These are phyloP conservation scores for Monilinia laxa DNA, from an alignment of 2,329 filamentous ascomycete species.

Conservation along the genomic window DNA sequence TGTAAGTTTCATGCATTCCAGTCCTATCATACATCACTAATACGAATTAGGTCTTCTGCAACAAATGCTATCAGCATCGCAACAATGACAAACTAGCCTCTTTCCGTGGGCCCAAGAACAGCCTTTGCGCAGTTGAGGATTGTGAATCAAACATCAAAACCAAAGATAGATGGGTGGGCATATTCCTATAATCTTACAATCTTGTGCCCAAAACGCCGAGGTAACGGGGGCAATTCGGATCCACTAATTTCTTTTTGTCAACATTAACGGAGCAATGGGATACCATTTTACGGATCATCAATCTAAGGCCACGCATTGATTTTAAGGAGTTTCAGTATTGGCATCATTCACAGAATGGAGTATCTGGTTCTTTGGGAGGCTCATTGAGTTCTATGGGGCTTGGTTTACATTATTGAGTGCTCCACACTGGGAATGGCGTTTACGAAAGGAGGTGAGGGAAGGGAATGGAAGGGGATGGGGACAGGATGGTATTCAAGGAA, in stretches of 20 bases:
- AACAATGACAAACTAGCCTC: slow-evolving; percentile 1
- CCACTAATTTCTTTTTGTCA: background rate
- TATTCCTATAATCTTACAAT: slow-evolving; percentile 45
- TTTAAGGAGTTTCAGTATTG: slow-evolving; percentile 13
- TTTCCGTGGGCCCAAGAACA: slow-evolving; percentile 13
- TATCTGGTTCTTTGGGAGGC: background rate
- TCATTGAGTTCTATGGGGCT: background rate
- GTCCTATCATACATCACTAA: slow-evolving; percentile 30
- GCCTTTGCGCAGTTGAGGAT: slow-evolving; percentile 55
- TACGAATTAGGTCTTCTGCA: slow-evolving; percentile 58
- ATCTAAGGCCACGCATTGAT: background rate
- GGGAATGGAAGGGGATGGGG: background rate
- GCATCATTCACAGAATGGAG: slow-evolving; percentile 14
- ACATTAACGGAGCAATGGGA: background rate
- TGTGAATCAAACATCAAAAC: slow-evolving; percentile 54
- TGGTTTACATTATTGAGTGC: slow-evolving; percentile 13
- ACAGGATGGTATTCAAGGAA: background rate
- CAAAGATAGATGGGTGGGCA: slow-evolving; percentile 61
- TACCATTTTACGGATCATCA: background rate
- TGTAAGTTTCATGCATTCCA: slow-evolving; percentile 53
- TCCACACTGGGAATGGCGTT: background rate
- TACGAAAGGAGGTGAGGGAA: background rate
- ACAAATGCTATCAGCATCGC: slow-evolving; percentile 59
- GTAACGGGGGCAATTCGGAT: background rate
- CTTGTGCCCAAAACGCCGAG: background rate